Base-by-base conservation (phyloP, 805 yeast genomes). In the Kockiozyma suomiensis region DNA sequence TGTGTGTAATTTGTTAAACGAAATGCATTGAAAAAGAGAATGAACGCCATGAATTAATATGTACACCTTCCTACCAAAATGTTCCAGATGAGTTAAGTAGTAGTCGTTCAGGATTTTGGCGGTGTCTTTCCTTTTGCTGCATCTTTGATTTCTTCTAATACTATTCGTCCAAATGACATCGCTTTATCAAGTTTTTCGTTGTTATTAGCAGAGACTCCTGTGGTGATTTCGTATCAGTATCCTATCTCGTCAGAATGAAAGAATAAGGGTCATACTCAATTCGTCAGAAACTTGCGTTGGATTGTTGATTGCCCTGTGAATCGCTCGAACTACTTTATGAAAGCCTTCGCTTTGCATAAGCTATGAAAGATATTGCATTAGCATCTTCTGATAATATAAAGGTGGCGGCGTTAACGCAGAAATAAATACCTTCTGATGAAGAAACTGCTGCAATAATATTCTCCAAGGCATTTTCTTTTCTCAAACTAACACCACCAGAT, bases 391-490 rank as follows among this genome's bases (percentile, higher is more conserved):
- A 13, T 12, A 30, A 6, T 2, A 26, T 30, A 19, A 33, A 13
- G n/a, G 6, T 38, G 15, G 32, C 8, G n/a, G 19, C 6, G 3
- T 1, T 23, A 32, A 33, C 28, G 15, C 28, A 19, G 30, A 38
- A 49, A 10, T 17, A 5, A 28, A 8, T 37, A 59, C 64, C 55
- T 59, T 60, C 30, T 40, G 35, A n/a, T 59, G 45, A 19, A 61
- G 43, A 33, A 23, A 43, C 32, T 53, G 46, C 47, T 58, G 54
- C 3, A 45, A n/a, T 4, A 47, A 4, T 10, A 50, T n/a, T 19
- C 63, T 40, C 62, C 62, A 61, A 43, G 62, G 61, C 61, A 56
- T 54, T 13, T 19, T 30, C n/a, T n/a, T 48, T 19, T 33, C 8
- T 13, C 30, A 38, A 38, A 15, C 8, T 21, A 6, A 33, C n/a